Conservation (phyloP, 2,329 filamentous ascomycete species). For the Hirsutella minnesotensis region DNA sequence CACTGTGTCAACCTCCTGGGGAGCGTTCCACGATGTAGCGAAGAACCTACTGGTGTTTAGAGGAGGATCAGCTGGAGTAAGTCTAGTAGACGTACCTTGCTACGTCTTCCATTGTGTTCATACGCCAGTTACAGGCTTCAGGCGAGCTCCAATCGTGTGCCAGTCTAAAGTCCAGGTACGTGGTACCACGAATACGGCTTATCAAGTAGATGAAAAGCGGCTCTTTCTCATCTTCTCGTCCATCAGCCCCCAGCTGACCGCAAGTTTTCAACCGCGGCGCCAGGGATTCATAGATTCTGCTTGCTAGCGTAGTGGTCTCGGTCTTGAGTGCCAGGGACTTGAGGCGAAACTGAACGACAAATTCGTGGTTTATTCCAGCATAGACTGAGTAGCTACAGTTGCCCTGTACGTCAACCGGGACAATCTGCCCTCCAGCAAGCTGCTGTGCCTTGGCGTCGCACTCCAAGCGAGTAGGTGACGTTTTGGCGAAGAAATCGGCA, state of each 20-base stretch:
- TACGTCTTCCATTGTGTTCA: constrained; percentile 22
- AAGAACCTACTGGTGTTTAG: constrained; percentile 20
- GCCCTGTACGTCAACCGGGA: constrained; percentile 22
- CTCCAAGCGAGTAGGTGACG: constrained; percentile 8
- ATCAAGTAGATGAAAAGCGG: constrained; percentile 25
- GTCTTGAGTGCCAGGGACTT: constrained; percentile 16
- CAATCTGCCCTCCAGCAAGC: constrained; percentile 16
- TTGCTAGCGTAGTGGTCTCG: constrained; percentile 18
- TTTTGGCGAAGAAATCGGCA: constrained; percentile 14
- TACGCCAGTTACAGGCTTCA: constrained; percentile 18
- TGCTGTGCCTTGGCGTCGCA: constrained; percentile 13
- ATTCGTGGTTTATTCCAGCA: constrained; percentile 19
- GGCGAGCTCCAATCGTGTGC: constrained; percentile 19
- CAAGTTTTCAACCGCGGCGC: constrained; percentile 14
- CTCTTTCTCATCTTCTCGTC: constrained; percentile 13
- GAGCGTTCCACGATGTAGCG: constrained; percentile 23
- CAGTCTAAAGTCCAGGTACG: constrained; percentile 23
- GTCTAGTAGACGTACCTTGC: constrained; percentile 10
- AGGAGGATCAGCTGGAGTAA: background rate
- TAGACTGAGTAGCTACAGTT: constrained; percentile 28
- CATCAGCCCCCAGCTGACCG: constrained; percentile 14
- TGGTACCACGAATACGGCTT: constrained; percentile 20
- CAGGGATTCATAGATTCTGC: constrained; percentile 18
- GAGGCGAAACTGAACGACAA: constrained; percentile 25
- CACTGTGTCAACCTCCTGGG: constrained; percentile 14